phyloP scores from a whole-genome alignment of 768 basidiomycete genomes.

The Grammothele lineata region DNA sequence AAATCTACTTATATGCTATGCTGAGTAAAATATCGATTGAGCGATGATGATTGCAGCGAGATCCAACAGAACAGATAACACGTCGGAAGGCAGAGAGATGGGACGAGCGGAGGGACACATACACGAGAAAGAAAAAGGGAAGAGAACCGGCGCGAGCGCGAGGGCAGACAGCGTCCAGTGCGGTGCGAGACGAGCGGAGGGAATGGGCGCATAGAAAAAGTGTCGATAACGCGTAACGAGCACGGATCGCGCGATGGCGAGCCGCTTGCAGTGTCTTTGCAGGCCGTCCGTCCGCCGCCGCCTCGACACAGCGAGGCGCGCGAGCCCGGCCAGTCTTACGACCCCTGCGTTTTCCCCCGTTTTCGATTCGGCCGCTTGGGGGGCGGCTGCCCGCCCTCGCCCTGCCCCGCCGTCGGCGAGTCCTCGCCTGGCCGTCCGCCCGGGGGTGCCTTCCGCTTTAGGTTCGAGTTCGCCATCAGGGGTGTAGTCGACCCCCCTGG shows the following conservation, averaged over 20 bases:
- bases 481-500: conserved; percentile 24
- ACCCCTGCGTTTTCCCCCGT: conserved; percentile 46
- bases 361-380: conserved; percentile 52
- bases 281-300: conserved; percentile 1
- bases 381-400: conserved; percentile 41
- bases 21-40: conserved; percentile 24
- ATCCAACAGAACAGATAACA: conserved; percentile 21
- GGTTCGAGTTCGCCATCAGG: conserved; percentile 23
- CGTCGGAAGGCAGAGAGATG: conserved; percentile 20
- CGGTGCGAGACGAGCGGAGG: background rate
- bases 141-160: background rate
- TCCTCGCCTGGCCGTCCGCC: conserved; percentile 27
- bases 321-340: conserved; percentile 24
- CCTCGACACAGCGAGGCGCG: background rate
- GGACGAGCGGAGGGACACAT: conserved; percentile 3
- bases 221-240: too few species aligned
- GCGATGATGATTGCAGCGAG: conserved; percentile 23
- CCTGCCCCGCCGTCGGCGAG: conserved; percentile 48
- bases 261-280: too few species aligned
- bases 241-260: too few species aligned
- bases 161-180: background rate
- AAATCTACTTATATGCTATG: conserved; percentile 27
- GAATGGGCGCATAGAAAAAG: conserved; percentile 13
- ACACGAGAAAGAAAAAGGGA: too few species aligned
- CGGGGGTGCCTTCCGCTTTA: conserved; percentile 31